Evolutionary conservation across 306 rosid species (phyloP).

Genomic region (Boehmeria nivea): DNA sequence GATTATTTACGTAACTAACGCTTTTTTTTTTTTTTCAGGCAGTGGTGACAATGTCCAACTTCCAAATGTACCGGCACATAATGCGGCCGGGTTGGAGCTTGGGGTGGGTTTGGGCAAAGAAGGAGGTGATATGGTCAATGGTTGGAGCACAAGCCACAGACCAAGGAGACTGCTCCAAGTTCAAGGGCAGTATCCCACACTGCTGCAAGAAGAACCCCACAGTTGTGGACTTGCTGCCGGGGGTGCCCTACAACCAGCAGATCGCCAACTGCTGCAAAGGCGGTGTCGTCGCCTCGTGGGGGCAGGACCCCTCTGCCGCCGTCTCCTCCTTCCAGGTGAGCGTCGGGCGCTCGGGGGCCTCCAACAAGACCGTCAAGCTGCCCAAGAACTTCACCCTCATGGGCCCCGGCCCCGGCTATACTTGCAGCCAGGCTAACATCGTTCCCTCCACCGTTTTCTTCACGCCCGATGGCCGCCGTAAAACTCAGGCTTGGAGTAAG

Average conservation of each 20-base stretch:
- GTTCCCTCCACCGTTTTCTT: slow-evolving; percentile 76
- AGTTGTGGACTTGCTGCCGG: slow-evolving; percentile 84
- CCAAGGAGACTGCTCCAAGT: slow-evolving; percentile 93
- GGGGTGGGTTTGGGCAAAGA: slow-evolving; percentile 95
- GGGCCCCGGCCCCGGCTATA: slow-evolving; percentile 89
- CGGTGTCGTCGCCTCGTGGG: slow-evolving; percentile 87
- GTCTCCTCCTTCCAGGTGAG: slow-evolving; percentile 81
- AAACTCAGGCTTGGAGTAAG: slow-evolving; percentile 87
- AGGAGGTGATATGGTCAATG: slow-evolving; percentile 78
- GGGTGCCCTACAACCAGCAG: slow-evolving; percentile 93
- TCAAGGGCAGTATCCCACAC: slow-evolving; percentile 75
- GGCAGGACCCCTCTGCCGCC: slow-evolving; percentile 79
- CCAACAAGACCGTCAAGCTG: slow-evolving; percentile 83
- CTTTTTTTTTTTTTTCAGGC: too few species aligned
- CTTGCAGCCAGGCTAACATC: slow-evolving; percentile 80
- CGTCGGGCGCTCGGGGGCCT: slow-evolving; percentile 70
- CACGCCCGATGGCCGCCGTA: slow-evolving; percentile 67
- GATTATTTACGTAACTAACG: too few species aligned
- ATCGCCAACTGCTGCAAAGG: slow-evolving; percentile 87
- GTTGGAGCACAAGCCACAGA: slow-evolving; percentile 83
- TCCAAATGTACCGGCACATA: slow-evolving; percentile 85
- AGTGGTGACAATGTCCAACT: slow-evolving; percentile 60
- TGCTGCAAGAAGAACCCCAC: slow-evolving; percentile 83
- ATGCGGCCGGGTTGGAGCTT: slow-evolving; percentile 90
- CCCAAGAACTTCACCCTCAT: slow-evolving; percentile 82